Conservation (phyloP, 1,139 yeast species). For the Debaryomyces coudertii region DNA sequence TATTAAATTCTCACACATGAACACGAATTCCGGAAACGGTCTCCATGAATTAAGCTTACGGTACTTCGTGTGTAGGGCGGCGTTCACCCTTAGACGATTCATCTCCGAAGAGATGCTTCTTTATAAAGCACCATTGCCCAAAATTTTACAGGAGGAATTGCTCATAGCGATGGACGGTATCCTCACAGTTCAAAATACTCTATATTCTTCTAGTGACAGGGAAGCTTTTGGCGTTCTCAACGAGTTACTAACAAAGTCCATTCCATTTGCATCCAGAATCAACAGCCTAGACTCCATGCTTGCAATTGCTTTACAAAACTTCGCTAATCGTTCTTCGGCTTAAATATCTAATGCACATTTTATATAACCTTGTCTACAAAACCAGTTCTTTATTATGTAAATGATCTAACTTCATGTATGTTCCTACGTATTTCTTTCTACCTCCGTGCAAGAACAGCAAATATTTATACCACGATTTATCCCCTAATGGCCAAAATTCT, state of each 20-base stretch:
- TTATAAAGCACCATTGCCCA: slow-evolving; percentile 38
- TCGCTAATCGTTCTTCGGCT: background rate
- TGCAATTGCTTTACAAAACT: slow-evolving; percentile 1
- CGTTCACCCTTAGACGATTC: slow-evolving; percentile 39
- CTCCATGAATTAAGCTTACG: slow-evolving; percentile 26
- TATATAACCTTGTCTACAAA: background rate
- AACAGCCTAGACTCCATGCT: slow-evolving; percentile 18
- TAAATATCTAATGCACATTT: background rate
- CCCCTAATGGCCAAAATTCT: too few relatives aligned
- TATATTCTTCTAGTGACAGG: background rate
- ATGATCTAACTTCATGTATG: too few relatives aligned
- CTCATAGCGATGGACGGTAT: slow-evolving; percentile 31
- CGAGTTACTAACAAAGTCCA: slow-evolving; percentile 25
- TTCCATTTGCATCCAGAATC: slow-evolving; percentile 28
- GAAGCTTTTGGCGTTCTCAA: background rate
- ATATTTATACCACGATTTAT: background rate
- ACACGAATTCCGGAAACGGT: slow-evolving; percentile 13
- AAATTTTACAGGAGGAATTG: slow-evolving; percentile 40
- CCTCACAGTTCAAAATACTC: slow-evolving; percentile 12
- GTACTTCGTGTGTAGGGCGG: slow-evolving; percentile 33
- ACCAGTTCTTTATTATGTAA: too few relatives aligned
- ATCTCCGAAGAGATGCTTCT: slow-evolving; percentile 37
- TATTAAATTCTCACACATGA: slow-evolving; percentile 26
- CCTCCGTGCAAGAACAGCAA: background rate
- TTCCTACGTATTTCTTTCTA: too few relatives aligned